These are phyloP conservation scores for Aristolochia contorta DNA, from an alignment of 164 flowering plant genomes.

Conservation along the genomic window DNA sequence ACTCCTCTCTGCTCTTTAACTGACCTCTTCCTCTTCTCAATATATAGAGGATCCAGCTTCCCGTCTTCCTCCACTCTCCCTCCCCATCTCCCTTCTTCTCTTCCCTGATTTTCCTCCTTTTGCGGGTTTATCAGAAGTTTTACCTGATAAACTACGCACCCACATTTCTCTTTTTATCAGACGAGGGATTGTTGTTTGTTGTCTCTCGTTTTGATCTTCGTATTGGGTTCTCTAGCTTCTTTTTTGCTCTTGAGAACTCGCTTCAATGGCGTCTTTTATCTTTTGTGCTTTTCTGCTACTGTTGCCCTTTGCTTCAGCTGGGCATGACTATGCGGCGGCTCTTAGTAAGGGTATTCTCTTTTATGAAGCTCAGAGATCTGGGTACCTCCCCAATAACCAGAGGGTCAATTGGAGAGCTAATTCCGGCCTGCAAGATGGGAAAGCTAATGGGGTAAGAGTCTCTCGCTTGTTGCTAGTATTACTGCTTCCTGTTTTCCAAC, in stretches of 20 bases:
- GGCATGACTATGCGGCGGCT: conserved; percentile 80
- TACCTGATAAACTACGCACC: conserved; percentile 38
- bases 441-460: conserved; percentile 61
- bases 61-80: conserved; percentile 15
- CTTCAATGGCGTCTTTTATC: conserved; percentile 25
- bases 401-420: conserved; percentile 80
- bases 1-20: conserved; percentile 21
- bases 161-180: conserved; percentile 21
- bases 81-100: conserved; percentile 6
- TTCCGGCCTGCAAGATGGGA: conserved; percentile 85
- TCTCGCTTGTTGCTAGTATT: not conserved
- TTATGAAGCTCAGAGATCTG: conserved; percentile 97
- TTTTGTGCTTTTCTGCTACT: conserved; percentile 28
- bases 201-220: conserved; percentile 7
- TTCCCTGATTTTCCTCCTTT: not conserved
- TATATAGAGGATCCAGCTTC: conserved; percentile 27
- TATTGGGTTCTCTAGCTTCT: not conserved
- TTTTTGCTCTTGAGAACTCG: conserved; percentile 22
- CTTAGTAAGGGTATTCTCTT: conserved; percentile 76
- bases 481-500: not conserved
- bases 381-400: conserved; percentile 65
- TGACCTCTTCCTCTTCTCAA: conserved; percentile 19
- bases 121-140: conserved; percentile 41
- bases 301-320: conserved; percentile 42
- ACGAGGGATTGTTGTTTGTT: not conserved